phyloP scores from a whole-genome alignment of 805 yeast genomes.

The Ogataea salicorniae region DNA sequence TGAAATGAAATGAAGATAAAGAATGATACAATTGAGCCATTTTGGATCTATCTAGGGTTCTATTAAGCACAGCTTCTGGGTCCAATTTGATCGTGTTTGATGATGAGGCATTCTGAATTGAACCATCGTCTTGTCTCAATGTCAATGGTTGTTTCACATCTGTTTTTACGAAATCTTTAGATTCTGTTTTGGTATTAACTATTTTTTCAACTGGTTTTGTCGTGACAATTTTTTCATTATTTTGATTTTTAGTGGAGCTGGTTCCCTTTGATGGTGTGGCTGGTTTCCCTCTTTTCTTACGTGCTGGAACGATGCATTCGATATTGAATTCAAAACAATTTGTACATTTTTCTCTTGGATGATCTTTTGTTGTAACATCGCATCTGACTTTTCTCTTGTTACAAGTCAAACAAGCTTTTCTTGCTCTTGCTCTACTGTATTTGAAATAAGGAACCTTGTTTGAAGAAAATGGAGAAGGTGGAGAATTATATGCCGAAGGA shows the following conservation, averaged over 20 bases:
- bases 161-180: too few relatives aligned
- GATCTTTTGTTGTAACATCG: constrained; percentile 1
- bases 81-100: neutral
- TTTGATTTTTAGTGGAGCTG: neutral
- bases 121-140: neutral
- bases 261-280: neutral
- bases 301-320: constrained; percentile 1
- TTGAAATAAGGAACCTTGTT: neutral
- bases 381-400: constrained; percentile 3
- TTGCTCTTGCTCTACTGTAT: constrained; percentile 1
- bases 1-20: neutral
- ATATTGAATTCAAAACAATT: constrained; percentile 2
- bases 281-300: neutral
- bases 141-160: too few relatives aligned
- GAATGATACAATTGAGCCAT: constrained; percentile 1
- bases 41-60: neutral
- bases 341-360: neutral
- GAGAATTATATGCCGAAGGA: neutral
- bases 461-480: constrained; percentile 2
- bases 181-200: too few relatives aligned
- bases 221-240: too few relatives aligned
- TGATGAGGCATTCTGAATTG: neutral
- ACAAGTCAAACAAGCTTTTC: constrained; percentile 3
- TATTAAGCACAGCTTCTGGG: neutral
- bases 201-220: too few relatives aligned